Evolutionary conservation across 208 protist genomes (phyloP), one percentile per base, ranked within the genome.

Genomic region (Acanthamoeba culbertsoni): DNA sequence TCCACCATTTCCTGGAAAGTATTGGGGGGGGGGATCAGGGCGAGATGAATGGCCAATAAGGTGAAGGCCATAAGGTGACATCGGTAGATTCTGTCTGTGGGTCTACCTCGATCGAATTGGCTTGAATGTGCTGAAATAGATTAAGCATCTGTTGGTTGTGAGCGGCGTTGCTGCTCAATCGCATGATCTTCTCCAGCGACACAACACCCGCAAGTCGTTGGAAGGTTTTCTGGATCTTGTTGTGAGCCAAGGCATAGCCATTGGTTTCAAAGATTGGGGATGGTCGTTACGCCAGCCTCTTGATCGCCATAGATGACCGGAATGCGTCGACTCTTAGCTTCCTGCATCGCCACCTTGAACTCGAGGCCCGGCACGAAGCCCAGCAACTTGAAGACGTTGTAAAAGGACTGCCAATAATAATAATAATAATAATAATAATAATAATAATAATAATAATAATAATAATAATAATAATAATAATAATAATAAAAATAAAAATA

Each of bases 321-420:
- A 0, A 88, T 88, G 40, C 37, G 37, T 4, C 12, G 46, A 42
- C 62, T 57, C 51, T 55, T 62, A 35, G 77, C 77, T 33, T 88
- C 77, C 31, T 12, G 14, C 51, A 88, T 55, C 23, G 77, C 77
- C 42, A 88, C 51, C 51, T 88, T 88, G 51, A 88, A 88, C 77
- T 88, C 77, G 0, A 62, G n/a, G 48, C 77, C 77, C 43, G 77
- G 77, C 51, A 88, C 51, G 48, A 88, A 62, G n/a, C 77, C 77
- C 16, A 88, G n/a, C 77, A 63, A 8, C 48, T 88, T 88, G 37
- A 88, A 88, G 20, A 63, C 43, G n/a, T 55, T 62, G 48, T 88
- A 88, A 14, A 88, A 88, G 31, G 43, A 88, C 77, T 88, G 37
- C 59, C 59, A 8, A 55, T 55, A 55, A 55, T 18, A 55, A 55